Evolutionary conservation across 2,329 filamentous ascomycete genomes (phyloP).

Genomic region (Fusarium camptoceras): DNA sequence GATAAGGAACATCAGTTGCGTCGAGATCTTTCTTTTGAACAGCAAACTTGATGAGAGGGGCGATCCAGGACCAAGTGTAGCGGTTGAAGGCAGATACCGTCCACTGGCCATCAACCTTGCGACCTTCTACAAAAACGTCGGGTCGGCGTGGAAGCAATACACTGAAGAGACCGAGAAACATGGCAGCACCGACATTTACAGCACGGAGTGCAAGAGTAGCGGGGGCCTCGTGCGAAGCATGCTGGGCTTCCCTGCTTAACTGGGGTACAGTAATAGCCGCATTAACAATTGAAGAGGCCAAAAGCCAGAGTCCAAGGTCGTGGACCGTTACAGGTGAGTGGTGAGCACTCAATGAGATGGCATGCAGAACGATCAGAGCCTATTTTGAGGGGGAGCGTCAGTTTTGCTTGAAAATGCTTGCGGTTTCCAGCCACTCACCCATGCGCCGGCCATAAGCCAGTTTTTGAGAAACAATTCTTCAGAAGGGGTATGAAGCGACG

Average conservation of each 20-base stretch:
- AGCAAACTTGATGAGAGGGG: constrained; percentile 65
- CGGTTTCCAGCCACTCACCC: constrained; percentile 64
- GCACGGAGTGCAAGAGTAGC: constrained; percentile 60
- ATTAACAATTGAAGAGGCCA: constrained; percentile 61
- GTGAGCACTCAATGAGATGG: constrained; percentile 60
- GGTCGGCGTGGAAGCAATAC: constrained; percentile 74
- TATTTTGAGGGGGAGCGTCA: constrained; percentile 45
- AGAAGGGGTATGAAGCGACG: constrained; percentile 53
- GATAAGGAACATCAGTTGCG: constrained; percentile 70
- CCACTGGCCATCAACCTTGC: constrained; percentile 71
- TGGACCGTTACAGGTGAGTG: constrained; percentile 65
- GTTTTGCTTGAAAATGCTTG: not conserved
- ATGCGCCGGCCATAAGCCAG: constrained; percentile 70
- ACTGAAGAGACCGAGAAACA: constrained; percentile 61
- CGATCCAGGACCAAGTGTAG: constrained; percentile 75
- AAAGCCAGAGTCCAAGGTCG: constrained; percentile 63
- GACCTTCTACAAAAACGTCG: constrained; percentile 69
- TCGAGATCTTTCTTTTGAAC: constrained; percentile 70
- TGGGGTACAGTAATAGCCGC: constrained; percentile 59
- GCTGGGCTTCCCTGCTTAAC: constrained; percentile 52
- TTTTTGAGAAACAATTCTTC: constrained; percentile 62
- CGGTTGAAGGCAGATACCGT: constrained; percentile 70
- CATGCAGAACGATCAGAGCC: constrained; percentile 65
- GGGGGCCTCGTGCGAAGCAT: constrained; percentile 50
- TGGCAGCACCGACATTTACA: constrained; percentile 58